Conservation (phyloP, 768 basidiomycete species). For the Suillus plorans region DNA sequence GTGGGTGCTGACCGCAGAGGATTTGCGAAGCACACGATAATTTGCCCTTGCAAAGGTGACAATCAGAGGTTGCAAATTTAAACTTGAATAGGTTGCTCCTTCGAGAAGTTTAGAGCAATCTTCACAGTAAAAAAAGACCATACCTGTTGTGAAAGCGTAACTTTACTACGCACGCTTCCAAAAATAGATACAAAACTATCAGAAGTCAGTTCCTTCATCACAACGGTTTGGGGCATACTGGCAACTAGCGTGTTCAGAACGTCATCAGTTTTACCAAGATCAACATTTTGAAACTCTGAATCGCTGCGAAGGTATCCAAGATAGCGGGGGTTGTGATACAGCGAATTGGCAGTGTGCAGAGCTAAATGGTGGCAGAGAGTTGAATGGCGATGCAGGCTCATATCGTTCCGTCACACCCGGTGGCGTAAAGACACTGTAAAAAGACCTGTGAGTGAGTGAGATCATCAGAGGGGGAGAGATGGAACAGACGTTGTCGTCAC, state of each 20-base stretch:
- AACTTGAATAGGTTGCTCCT: slow-evolving; percentile 38
- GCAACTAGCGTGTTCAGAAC: slow-evolving; percentile 42
- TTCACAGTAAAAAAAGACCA: slow-evolving; percentile 12
- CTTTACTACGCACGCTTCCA: slow-evolving; percentile 33
- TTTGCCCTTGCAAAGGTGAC: slow-evolving; percentile 48
- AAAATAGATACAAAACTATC: slow-evolving; percentile 38
- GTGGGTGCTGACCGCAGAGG: slow-evolving; percentile 11
- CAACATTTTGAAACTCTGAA: slow-evolving; percentile 36
- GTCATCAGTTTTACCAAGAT: slow-evolving; percentile 42
- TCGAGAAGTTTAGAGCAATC: slow-evolving; percentile 7
- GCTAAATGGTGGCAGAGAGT: slow-evolving; percentile 34
- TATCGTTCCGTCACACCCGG: slow-evolving; percentile 25
- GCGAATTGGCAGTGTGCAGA: slow-evolving; percentile 29
- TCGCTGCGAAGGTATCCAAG: slow-evolving; percentile 37
- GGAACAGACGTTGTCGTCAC: slow-evolving; percentile 84
- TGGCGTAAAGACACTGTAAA: slow-evolving; percentile 17
- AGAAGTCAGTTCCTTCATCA: slow-evolving; percentile 41
- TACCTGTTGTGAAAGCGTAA: slow-evolving; percentile 22
- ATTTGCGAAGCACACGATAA: slow-evolving; percentile 47
- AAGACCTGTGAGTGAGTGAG: slow-evolving; percentile 7
- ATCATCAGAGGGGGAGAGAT: neutral
- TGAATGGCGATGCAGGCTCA: slow-evolving; percentile 35
- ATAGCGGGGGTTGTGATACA: slow-evolving; percentile 36
- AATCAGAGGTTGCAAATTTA: slow-evolving; percentile 48
- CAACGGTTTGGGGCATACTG: slow-evolving; percentile 40